Percentiles rank a stretch among this genome's conserved stretches.
Conservation (phyloP, 768 basidiomycete species). For the Pluteus cervinus region DNA sequence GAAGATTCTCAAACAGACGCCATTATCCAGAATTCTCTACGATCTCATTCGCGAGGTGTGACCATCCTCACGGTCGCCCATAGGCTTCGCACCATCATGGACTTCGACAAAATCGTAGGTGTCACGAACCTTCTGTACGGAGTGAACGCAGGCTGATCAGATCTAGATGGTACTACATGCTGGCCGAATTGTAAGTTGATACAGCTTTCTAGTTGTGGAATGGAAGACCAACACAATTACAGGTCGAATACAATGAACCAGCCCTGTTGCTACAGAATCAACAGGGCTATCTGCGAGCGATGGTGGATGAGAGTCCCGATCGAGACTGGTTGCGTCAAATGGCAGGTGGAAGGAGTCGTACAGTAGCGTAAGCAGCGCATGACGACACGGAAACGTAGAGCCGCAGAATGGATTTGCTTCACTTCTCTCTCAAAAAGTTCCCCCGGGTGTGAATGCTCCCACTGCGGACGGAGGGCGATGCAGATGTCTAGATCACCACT, state of each 20-base stretch:
- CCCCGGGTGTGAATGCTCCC: too few species aligned
- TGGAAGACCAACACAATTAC: too few species aligned
- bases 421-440: too few species aligned
- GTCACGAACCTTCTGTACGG: conserved; percentile 10
- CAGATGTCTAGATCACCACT: conserved; percentile 48
- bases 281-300: conserved; percentile 28
- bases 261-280: conserved; percentile 36
- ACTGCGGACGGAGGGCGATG: too few species aligned
- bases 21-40: conserved; percentile 61
- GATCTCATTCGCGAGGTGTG: conserved; percentile 54
- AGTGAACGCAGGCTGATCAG: not conserved
- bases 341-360: too few species aligned
- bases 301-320: conserved; percentile 41
- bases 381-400: too few species aligned
- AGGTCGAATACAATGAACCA: conserved; percentile 50
- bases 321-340: conserved; percentile 29
- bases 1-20: conserved; percentile 55
- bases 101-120: conserved; percentile 42
- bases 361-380: too few species aligned
- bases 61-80: conserved; percentile 61
- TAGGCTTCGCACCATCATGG: conserved; percentile 52
- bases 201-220: too few species aligned
- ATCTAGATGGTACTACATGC: conserved; percentile 39
- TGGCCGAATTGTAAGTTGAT: conserved; percentile 29
- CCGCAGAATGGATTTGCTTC: too few species aligned